Percentiles rank a stretch among this genome's conserved stretches.
These are phyloP conservation scores for Beauveria asiatica DNA, from an alignment of 2,329 filamentous ascomycete species.

Conservation along the genomic window DNA sequence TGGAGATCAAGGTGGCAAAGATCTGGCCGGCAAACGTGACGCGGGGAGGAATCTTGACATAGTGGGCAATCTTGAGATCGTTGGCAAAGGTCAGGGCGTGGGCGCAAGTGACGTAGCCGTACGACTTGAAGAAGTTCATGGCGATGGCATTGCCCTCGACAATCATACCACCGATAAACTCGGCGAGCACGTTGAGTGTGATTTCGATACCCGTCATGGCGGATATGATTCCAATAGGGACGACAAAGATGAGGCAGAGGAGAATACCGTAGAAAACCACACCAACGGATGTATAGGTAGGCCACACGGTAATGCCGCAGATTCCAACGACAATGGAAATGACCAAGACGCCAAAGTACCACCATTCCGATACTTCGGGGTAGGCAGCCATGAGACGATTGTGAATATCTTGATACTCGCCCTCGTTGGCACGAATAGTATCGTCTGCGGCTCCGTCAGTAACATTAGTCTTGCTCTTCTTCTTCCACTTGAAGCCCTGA, in stretches of 20 bases:
- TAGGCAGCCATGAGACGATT: constrained; percentile 26
- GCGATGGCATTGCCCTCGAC: constrained; percentile 29
- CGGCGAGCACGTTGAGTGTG: constrained; percentile 30
- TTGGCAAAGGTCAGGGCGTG: constrained; percentile 21
- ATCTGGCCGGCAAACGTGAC: constrained; percentile 40
- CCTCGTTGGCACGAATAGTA: constrained; percentile 24
- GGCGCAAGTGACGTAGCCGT: constrained; percentile 28
- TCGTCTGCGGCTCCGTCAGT: background rate
- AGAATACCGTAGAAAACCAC: constrained; percentile 33
- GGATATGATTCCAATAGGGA: constrained; percentile 34
- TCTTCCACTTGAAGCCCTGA: constrained; percentile 17
- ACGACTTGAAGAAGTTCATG: constrained; percentile 21
- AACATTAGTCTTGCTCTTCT: constrained; percentile 5
- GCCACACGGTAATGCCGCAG: constrained; percentile 31
- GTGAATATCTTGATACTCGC: constrained; percentile 25
- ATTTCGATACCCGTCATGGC: constrained; percentile 37
- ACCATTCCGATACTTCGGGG: constrained; percentile 32
- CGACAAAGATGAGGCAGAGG: constrained; percentile 31
- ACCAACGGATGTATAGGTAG: constrained; percentile 31
- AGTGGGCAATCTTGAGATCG: constrained; percentile 44
- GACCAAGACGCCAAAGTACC: constrained; percentile 28
- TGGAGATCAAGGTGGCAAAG: constrained; percentile 36
- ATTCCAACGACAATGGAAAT: constrained; percentile 28
- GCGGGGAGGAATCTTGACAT: constrained; percentile 40
- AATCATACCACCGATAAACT: constrained; percentile 34